Evolutionary conservation across 148 eudicot genomes (phyloP), one percentile per base, ranked within the genome.

Genomic region (Camellia sinensis): DNA sequence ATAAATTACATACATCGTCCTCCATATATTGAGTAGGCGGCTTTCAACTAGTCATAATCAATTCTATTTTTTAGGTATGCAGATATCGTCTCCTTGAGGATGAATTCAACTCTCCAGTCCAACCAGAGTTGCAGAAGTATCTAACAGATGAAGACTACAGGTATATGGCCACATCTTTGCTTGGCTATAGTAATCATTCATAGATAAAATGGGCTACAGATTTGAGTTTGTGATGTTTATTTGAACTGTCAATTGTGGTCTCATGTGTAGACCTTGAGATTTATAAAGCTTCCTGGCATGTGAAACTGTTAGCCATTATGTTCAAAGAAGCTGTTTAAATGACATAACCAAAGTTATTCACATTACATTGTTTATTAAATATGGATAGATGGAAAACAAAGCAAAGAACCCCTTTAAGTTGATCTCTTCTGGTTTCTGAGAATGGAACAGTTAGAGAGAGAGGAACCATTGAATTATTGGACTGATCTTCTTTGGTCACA

Each of bases 141-240:
- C 75, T 95, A 66, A 89, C 89, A 21, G 98, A 95, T 78, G 99
- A 95, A 85, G 99, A 95, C 45, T 93, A 79, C 86, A 89, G 98
- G 99, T 92, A 84, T 65, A 62, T 37, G 43, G 44, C 29, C 19
- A 44, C 7, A 45, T 60, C 12, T 10, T 71, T 75, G 7, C 60
- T 18, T 64, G 59, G 46, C 71, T 70, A 2, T 77, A 70, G 64
- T 10, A 59, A 70, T 53, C 54, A 21, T 75, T 1, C 37, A 13
- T 22, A 13, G 9, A 29, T 50, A 11, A 71, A 71, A 4, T 50
- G 13, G n/a, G 2, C 10, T 21, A 7, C 5, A 29, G 12, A 61
- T 61, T 15, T 22, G 11, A 7, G 12, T 21, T 75, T 75, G 9
- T 62, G 40, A 6, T 76, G 70, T 46, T 63, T 76, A 44, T 40